Base-by-base conservation (phyloP, 441 rosid species). In the Populus tomentosa region DNA sequence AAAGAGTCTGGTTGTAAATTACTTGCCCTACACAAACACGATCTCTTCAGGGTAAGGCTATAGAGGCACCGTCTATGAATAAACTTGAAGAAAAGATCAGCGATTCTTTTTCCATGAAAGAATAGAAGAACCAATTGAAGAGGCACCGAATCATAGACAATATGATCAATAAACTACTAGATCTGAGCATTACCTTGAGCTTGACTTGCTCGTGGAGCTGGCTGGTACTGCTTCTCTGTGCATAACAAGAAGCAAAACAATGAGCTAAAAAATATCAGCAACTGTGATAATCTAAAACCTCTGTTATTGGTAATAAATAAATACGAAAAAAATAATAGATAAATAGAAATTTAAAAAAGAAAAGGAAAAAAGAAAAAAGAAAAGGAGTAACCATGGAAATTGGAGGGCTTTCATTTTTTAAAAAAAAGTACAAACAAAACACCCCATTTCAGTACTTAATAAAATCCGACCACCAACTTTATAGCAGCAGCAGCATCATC, bases 161-260 rank as follows among this genome's bases (percentile, higher is more conserved):
- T 26, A 7, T 42, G 62, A 35, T 10, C 5, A 1, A 11, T 32
- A 66, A 67, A n/a, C 23, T 3, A 21, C 13, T 5, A 61, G 26
- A 61, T 10, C 65, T n/a, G 65, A 61, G 28, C 70, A 24, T 78
- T 81, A 88, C 93, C 93, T 87, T 80, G 89, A 80, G 82, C 76
- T 79, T 80, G 85, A 75, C 79, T 79, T 36, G 84, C 83, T 74
- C 33, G 81, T 62, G 71, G 72, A 79, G 78, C 66, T 63, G 79
- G 84, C 64, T 83, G 89, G 75, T 76, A 84, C 86, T 88, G 92
- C 82, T 88, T 85, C 84, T 87, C 93, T 86, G 82, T 7, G 78
- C 38, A 78, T 42, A 59, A 68, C 46, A 70, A 46, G 10, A 66
- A 72, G 11, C 40, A 69, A 74, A 21, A 80, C 35, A 67, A 40